Base-by-base conservation (phyloP, 352 stramenopile genomes). In the Globisporangium uncinulatum region DNA sequence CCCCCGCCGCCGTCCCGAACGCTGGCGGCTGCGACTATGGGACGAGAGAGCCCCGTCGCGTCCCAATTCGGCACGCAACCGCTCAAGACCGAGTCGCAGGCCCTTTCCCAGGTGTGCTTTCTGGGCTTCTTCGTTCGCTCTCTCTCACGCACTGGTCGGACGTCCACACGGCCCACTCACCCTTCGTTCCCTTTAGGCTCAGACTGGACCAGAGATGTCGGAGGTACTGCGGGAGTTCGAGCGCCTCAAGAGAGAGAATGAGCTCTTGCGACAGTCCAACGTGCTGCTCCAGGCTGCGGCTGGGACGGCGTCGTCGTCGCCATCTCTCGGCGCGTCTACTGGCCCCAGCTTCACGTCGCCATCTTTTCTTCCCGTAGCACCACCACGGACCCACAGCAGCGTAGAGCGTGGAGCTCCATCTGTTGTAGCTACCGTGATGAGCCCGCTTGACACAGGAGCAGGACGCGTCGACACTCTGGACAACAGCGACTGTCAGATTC, bases 171-270 rank as follows among this genome's bases (percentile, higher is more conserved):
- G 11, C 29, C 5, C 20, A 51, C 11, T 19, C 29, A 43, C 14
- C 11, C 48, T 31, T 29, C 24, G 24, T 29, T 13, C 48, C 11
- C 48, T 13, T 15, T 21, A 29, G 42, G 36, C 37, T 24, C 31
- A 57, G 37, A 41, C 41, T 21, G 41, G 14, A n/a, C 13, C 61
- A 63, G 51, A 31, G 3, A 54, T 71, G 56, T 31, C 49, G 5
- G 77, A 79, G 4, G 53, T 90, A 2, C 39, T 87, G 60, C 60
- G 66, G 21, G 80, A 88, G 48, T 85, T 85, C 51, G 80, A 87
- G 50, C 76, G 78, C 1, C 63, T 90, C 15, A 86, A 75, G 65
- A 66, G 66, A 20, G 80, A 90, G 42, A 90, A 90, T 57, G 74
- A 87, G 50, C 60, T 62, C 19, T 66, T 90, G 17, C 80, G 77